Percentiles rank a stretch among this genome's conserved stretches.
Evolutionary conservation across 139 green algal species (phyloP).

Genomic region (Pleodorina starrii): DNA sequence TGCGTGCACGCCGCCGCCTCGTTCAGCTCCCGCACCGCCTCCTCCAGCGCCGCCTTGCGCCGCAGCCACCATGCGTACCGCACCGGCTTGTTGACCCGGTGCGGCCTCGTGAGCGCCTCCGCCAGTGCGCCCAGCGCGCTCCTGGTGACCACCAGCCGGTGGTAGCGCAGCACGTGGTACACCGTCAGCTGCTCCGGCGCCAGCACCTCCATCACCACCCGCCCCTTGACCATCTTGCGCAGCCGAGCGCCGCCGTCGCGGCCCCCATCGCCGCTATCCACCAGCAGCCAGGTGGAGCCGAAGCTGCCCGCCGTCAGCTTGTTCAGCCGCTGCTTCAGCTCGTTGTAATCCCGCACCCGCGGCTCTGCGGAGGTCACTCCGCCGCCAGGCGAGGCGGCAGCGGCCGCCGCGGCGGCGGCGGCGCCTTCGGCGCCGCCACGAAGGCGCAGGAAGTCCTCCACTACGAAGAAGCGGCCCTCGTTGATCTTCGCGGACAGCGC

Average conservation of each 20-base stretch:
- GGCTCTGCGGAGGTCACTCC: too few relatives aligned
- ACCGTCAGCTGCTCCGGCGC: constrained; percentile 84
- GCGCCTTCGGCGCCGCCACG: background rate
- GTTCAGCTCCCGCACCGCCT: constrained; percentile 41
- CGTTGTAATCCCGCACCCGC: background rate
- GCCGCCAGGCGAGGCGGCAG: background rate
- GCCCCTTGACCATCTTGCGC: constrained; percentile 34
- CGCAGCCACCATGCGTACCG: constrained; percentile 47
- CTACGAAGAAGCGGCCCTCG: constrained; percentile 83
- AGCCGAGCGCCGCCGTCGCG: constrained; percentile 30
- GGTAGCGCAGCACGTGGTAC: constrained; percentile 87
- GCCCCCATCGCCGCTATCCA: constrained; percentile 40
- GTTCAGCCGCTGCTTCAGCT: constrained; percentile 2
- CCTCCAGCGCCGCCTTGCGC: constrained; percentile 20
- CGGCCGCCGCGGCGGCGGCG: background rate
- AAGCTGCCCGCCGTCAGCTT: constrained; percentile 8
- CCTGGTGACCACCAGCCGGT: constrained; percentile 85
- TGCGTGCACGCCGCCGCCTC: constrained; percentile 6
- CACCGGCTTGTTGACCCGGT: constrained; percentile 28
- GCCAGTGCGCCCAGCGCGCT: constrained; percentile 67
- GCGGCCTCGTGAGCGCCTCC: constrained; percentile 61
- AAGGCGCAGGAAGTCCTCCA: constrained; percentile 75
- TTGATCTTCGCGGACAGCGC: constrained; percentile 87
- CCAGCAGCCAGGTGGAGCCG: constrained; percentile 42
- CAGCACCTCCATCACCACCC: constrained; percentile 72